Evolutionary conservation across 2,329 filamentous ascomycete genomes (phyloP).

Genomic region (Trichoderma sp.): DNA sequence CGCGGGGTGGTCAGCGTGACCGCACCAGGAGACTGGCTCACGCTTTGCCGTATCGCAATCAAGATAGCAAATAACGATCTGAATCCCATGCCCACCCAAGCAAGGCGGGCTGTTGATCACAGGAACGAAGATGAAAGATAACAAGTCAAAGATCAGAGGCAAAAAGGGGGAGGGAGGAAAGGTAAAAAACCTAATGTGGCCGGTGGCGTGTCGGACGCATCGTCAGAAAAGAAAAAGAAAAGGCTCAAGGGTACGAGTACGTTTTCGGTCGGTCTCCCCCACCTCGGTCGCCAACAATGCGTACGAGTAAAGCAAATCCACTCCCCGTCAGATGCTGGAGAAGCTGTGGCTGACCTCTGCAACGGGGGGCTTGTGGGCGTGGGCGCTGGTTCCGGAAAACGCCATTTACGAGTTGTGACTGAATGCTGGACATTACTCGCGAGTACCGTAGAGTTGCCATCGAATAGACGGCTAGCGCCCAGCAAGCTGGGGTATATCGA

Average conservation of each 20-base stretch:
- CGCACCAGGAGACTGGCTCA: constrained; percentile 17
- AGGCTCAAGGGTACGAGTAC: constrained; percentile 5
- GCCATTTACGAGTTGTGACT: constrained; percentile 1
- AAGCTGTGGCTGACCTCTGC: neutral
- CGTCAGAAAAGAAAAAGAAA: neutral
- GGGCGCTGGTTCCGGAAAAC: constrained; percentile 11
- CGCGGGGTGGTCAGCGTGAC: constrained; percentile 25
- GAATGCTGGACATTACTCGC: constrained; percentile 11
- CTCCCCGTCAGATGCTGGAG: neutral
- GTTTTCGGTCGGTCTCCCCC: neutral
- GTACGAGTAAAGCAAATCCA: neutral
- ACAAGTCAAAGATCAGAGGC: neutral
- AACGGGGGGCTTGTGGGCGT: neutral
- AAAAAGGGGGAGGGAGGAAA: neutral
- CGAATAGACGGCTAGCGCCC: constrained; percentile 10
- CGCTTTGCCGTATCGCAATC: constrained; percentile 8
- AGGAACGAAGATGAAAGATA: constrained; percentile 4
- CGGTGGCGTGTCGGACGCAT: constrained; percentile 14
- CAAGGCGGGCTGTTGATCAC: constrained; percentile 14
- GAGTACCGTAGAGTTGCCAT: neutral
- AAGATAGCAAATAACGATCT: neutral
- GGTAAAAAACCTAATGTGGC: neutral
- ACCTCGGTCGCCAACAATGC: neutral
- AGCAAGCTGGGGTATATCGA: constrained; percentile 27
- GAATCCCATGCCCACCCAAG: constrained; percentile 19